Conservation (phyloP, 257 asterid genomes). For the Rehmannia glutinosa region DNA sequence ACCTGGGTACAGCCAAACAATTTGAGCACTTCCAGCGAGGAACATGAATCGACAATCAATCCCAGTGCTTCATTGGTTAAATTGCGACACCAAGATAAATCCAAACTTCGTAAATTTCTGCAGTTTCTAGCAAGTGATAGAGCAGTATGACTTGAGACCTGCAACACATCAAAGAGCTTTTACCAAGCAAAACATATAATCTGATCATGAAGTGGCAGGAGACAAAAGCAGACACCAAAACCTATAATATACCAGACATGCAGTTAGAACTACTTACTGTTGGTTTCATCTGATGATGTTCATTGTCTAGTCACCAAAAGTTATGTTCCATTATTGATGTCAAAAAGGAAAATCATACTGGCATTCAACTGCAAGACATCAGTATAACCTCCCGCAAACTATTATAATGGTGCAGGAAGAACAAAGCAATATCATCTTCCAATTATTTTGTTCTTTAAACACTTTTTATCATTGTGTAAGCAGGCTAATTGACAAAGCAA, state of each 20-base stretch:
- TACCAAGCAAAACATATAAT: conserved; percentile 9
- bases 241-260: neutral
- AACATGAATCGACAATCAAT: conserved; percentile 77
- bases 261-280: neutral
- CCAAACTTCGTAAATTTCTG: conserved; percentile 51
- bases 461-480: too few relatives aligned
- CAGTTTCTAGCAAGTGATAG: conserved; percentile 65
- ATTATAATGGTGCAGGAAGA: neutral
- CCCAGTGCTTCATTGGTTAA: conserved; percentile 83
- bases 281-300: neutral
- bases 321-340: too few relatives aligned
- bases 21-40: conserved; percentile 61
- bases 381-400: too few relatives aligned
- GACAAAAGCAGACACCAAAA: neutral
- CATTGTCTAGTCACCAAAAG: neutral
- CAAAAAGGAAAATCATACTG: neutral
- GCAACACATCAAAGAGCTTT: conserved; percentile 22
- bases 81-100: conserved; percentile 87
- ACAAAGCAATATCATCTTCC: neutral
- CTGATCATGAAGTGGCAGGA: neutral
- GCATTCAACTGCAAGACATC: neutral
- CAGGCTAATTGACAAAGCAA: too few relatives aligned
- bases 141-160: conserved; percentile 82
- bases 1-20: conserved; percentile 94
- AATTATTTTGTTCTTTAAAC: neutral